Percentiles rank a stretch among this genome's conserved stretches.
Conservation (phyloP, 2,329 filamentous ascomycete species). For the Volutella citrinella region DNA sequence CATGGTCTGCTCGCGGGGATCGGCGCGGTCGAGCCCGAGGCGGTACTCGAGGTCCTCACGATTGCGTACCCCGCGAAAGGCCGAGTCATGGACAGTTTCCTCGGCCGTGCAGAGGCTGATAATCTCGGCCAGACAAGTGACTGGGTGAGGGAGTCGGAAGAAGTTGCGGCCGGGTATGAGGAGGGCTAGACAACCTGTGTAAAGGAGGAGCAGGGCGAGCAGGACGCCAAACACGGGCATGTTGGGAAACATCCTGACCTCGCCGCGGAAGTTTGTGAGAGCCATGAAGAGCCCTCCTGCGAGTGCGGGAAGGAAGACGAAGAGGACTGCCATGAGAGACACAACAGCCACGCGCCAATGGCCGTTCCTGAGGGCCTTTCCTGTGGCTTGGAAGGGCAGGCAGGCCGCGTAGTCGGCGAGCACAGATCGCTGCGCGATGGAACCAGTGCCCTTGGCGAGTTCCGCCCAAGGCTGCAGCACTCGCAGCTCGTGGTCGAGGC, state of each 20-base stretch:
- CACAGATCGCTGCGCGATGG: conserved; percentile 60
- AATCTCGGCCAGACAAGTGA: conserved; percentile 71
- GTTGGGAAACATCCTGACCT: conserved; percentile 67
- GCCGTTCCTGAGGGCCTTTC: conserved; percentile 55
- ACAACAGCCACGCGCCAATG: conserved; percentile 65
- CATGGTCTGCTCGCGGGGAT: conserved; percentile 44
- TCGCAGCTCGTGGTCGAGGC: conserved; percentile 63
- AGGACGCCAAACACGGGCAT: conserved; percentile 70
- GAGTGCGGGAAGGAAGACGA: conserved; percentile 63
- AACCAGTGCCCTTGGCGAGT: conserved; percentile 54
- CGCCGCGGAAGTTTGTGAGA: conserved; percentile 51
- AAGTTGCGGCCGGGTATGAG: conserved; percentile 59
- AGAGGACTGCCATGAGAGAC: conserved; percentile 57
- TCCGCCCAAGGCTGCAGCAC: conserved; percentile 68
- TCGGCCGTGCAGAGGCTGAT: conserved; percentile 74
- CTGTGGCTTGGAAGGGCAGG: conserved; percentile 57
- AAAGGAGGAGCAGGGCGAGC: conserved; percentile 70
- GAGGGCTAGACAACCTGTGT: conserved; percentile 59
- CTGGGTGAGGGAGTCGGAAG: conserved; percentile 69
- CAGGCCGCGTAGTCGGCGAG: conserved; percentile 69
- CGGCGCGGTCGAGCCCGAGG: conserved; percentile 54
- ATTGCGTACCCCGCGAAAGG: conserved; percentile 67
- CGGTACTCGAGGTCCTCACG: conserved; percentile 67
- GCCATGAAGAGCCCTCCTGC: conserved; percentile 72
- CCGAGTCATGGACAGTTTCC: conserved; percentile 67